Evolutionary conservation across 2,329 filamentous ascomycete genomes (phyloP).

Genomic region (Talaromyces sp.): DNA sequence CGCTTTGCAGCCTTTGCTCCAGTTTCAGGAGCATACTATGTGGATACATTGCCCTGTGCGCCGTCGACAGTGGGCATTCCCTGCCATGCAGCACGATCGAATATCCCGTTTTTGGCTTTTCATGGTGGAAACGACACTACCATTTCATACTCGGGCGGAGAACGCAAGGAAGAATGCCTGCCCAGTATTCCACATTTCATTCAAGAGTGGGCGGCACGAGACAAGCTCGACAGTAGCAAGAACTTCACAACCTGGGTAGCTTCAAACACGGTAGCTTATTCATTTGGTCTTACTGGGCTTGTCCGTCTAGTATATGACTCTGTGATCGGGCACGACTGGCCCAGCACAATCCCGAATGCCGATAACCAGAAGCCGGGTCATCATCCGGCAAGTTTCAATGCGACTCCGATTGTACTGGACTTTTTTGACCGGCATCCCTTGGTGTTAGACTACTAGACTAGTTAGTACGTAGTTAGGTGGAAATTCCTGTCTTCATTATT

Average conservation of each 20-base stretch:
- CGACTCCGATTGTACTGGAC: slow-evolving; percentile 17
- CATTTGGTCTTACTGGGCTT: slow-evolving; percentile 6
- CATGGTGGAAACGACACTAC: slow-evolving; percentile 40
- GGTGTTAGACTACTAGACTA: neutral
- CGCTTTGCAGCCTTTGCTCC: slow-evolving; percentile 49
- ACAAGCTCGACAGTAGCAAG: slow-evolving; percentile 17
- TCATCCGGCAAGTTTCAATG: slow-evolving; percentile 16
- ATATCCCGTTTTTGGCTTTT: slow-evolving; percentile 40
- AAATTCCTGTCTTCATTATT: neutral
- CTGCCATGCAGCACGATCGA: slow-evolving; percentile 24
- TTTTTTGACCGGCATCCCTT: slow-evolving; percentile 14
- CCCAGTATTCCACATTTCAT: slow-evolving; percentile 20
- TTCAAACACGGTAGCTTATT: slow-evolving; percentile 9
- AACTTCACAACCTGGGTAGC: slow-evolving; percentile 3
- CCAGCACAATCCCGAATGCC: slow-evolving; percentile 16
- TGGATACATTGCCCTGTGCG: slow-evolving; percentile 16
- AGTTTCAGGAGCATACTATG: slow-evolving; percentile 46
- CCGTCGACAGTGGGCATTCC: slow-evolving; percentile 14
- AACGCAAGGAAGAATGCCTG: slow-evolving; percentile 14
- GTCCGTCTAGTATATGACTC: slow-evolving; percentile 15
- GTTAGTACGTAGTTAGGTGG: too few species aligned
- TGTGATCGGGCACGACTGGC: slow-evolving; percentile 20
- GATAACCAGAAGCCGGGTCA: slow-evolving; percentile 11
- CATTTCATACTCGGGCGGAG: slow-evolving; percentile 38
- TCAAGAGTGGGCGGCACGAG: slow-evolving; percentile 19